phyloP scores from a whole-genome alignment of 1,139 yeast genomes.

The Taphrina populina region DNA sequence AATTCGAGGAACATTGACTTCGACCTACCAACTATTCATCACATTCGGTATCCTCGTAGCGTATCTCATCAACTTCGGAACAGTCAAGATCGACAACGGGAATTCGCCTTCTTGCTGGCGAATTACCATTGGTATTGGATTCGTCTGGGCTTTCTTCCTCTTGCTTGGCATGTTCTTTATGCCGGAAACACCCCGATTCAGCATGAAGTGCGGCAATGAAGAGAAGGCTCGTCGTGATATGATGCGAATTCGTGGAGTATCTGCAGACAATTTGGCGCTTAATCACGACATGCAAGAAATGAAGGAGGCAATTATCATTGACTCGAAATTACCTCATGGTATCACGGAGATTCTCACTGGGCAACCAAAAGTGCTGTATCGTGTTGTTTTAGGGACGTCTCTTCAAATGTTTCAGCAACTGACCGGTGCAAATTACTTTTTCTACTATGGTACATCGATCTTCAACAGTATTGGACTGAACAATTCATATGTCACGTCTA shows the following conservation, averaged over 20 bases:
- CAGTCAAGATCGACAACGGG: conserved; percentile 56
- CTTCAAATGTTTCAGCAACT: conserved; percentile 62
- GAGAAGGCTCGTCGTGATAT: conserved; percentile 55
- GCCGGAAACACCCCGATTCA: conserved; percentile 80
- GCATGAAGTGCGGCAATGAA: conserved; percentile 55
- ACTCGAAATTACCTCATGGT: conserved; percentile 39
- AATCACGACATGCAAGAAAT: conserved; percentile 50
- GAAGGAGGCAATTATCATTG: conserved; percentile 44
- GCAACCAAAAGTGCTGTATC: conserved; percentile 40
- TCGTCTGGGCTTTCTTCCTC: conserved; percentile 50
- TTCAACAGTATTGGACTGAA: conserved; percentile 54
- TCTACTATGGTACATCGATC: conserved; percentile 65
- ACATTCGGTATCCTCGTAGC: conserved; percentile 61
- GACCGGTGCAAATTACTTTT: conserved; percentile 66
- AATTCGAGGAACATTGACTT: conserved; percentile 66
- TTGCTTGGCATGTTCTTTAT: conserved; percentile 60
- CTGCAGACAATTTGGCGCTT: conserved; percentile 48
- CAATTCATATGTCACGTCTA: conserved; percentile 62
- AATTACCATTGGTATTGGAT: conserved; percentile 57
- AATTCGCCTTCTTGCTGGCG: conserved; percentile 51
- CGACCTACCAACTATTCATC: conserved; percentile 66
- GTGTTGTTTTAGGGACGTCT: conserved; percentile 49
- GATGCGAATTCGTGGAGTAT: conserved; percentile 46
- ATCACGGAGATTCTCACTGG: conserved; percentile 36
- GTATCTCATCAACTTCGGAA: conserved; percentile 65